A percentile compares a stretch with the other conserved stretches of the same genome.
These are phyloP conservation scores for Trapa incisa DNA, from an alignment of 345 rosid genomes.

Conservation along the genomic window DNA sequence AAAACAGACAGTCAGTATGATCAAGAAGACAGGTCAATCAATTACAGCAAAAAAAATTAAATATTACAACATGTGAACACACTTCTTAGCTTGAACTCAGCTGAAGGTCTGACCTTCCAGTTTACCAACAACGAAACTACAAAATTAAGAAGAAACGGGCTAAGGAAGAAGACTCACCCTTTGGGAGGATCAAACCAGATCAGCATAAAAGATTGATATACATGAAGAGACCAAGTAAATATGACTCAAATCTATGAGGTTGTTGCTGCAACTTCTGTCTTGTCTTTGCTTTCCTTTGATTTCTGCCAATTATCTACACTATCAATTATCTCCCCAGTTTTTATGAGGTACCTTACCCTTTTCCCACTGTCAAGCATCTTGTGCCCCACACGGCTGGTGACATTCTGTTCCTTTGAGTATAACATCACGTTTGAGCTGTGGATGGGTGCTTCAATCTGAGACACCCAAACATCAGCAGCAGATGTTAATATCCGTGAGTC, in stretches of 20 bases:
- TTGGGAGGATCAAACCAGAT: background rate
- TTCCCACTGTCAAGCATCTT: constrained; percentile 55
- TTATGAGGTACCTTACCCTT: constrained; percentile 57
- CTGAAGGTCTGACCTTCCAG: too few species aligned
- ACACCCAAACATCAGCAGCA: constrained; percentile 11
- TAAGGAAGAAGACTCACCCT: background rate
- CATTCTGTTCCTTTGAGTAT: constrained; percentile 67
- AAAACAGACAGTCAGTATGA: background rate
- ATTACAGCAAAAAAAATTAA: background rate
- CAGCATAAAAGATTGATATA: background rate
- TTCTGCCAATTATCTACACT: constrained; percentile 56
- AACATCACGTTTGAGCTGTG: constrained; percentile 96
- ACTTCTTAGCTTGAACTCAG: background rate
- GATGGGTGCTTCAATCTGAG: constrained; percentile 86
- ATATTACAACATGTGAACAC: too few species aligned
- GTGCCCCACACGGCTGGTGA: constrained; percentile 79
- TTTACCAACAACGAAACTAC: background rate
- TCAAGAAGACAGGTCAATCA: background rate
- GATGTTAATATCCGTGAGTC: background rate
- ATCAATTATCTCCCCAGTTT: constrained; percentile 82
- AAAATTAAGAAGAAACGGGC: too few species aligned
- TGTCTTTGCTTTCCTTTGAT: constrained; percentile 53
- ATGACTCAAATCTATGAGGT: background rate
- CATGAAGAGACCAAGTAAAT: constrained; percentile 3
- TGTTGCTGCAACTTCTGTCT: constrained; percentile 34